Conservation (phyloP, 257 asterid species). For the Solanum pimpinellifolium region DNA sequence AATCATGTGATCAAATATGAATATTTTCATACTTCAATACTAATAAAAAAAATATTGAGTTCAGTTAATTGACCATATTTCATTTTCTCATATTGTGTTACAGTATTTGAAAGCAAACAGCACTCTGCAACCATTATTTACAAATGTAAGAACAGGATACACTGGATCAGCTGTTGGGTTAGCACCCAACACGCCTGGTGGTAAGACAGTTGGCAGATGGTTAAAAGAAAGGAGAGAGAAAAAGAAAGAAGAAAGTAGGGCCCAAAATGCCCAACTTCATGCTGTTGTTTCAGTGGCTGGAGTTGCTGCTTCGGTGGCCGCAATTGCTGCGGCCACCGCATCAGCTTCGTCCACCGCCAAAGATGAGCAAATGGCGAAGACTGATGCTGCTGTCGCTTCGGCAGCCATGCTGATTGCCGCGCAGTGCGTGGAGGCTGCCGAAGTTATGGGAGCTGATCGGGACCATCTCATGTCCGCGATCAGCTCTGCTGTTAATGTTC, state of each 20-base stretch:
- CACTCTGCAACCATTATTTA: slow-evolving; percentile 80
- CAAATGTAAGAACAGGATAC: slow-evolving; percentile 47
- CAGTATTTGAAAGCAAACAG: slow-evolving; percentile 89
- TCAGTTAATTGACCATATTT: background rate
- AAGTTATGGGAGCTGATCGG: slow-evolving; percentile 87
- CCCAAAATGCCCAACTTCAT: slow-evolving; percentile 89
- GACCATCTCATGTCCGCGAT: slow-evolving; percentile 85
- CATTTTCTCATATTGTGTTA: background rate
- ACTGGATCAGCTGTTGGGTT: slow-evolving; percentile 16
- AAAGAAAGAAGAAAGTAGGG: slow-evolving; percentile 86
- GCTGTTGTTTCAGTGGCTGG: slow-evolving; percentile 89
- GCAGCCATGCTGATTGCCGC: slow-evolving; percentile 96
- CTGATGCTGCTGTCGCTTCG: slow-evolving; percentile 90
- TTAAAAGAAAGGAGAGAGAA: slow-evolving; percentile 84
- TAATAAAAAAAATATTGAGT: background rate
- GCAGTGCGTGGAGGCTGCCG: slow-evolving; percentile 97
- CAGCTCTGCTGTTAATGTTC: slow-evolving; percentile 89
- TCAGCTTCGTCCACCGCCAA: slow-evolving; percentile 56
- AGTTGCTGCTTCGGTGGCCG: slow-evolving; percentile 88
- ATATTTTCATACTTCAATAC: background rate
- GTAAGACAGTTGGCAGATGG: slow-evolving; percentile 94
- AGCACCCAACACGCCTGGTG: slow-evolving; percentile 69
- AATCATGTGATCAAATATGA: background rate
- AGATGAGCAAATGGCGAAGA: slow-evolving; percentile 70
- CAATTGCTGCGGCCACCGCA: slow-evolving; percentile 91